Conservation (phyloP, 192 early-diverging fungal species). For the Coemansia sp. region DNA sequence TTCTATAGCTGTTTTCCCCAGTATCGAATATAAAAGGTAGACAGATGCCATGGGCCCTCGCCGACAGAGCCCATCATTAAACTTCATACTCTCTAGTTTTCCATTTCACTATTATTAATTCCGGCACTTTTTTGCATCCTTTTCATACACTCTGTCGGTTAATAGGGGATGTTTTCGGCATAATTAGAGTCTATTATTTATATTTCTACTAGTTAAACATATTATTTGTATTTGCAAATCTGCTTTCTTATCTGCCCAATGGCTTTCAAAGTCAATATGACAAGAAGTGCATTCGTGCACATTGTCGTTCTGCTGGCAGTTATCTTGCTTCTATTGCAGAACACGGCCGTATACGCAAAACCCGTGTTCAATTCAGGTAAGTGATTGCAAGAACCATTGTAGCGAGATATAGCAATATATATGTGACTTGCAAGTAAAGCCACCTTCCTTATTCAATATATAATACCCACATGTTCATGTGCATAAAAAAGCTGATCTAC, state of each 20-base stretch:
- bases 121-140: not conserved
- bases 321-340: constrained; percentile 1
- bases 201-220: not conserved
- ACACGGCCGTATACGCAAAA: constrained; percentile 9
- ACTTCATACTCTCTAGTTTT: not conserved
- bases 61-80: not conserved
- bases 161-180: not conserved
- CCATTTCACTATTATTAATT: not conserved
- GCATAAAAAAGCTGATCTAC: not conserved
- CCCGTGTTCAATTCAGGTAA: constrained; percentile 32
- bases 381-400: not conserved
- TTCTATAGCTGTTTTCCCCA: not conserved
- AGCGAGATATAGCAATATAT: not conserved
- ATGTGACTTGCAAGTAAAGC: constrained; percentile 2
- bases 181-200: not conserved
- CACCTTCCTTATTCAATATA: not conserved
- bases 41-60: not conserved
- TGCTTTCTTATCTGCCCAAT: not conserved
- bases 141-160: not conserved
- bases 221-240: not conserved
- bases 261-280: not conserved
- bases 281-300: not conserved
- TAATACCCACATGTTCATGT: not conserved
- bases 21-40: not conserved
- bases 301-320: not conserved